Conservation (phyloP, 345 rosid species). For the Salix arbutifolia region DNA sequence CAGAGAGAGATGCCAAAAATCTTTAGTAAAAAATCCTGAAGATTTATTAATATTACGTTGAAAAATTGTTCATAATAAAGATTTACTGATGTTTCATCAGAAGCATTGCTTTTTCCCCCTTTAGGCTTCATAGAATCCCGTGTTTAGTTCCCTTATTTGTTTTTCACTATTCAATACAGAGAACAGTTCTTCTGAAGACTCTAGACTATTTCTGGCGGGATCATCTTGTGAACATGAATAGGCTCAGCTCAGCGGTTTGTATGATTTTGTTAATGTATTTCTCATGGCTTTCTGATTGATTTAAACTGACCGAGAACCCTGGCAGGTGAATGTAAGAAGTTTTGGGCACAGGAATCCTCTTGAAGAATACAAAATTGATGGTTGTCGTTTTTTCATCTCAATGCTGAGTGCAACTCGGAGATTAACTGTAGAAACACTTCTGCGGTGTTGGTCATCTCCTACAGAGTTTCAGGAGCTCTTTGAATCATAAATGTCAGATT, state of each 20-base stretch:
- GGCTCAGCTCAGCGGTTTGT: slow-evolving; percentile 84
- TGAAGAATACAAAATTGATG: slow-evolving; percentile 95
- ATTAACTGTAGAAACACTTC: slow-evolving; percentile 70
- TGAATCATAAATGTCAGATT: slow-evolving; percentile 11
- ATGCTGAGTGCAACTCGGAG: slow-evolving; percentile 93
- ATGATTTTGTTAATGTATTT: slow-evolving; percentile 2
- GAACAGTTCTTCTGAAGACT: slow-evolving; percentile 83
- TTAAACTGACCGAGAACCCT: slow-evolving; percentile 20
- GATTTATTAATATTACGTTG: no score
- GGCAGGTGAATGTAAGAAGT: slow-evolving; percentile 85
- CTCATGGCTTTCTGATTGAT: slow-evolving; percentile 1
- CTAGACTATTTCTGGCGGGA: slow-evolving; percentile 91
- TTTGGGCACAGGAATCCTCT: slow-evolving; percentile 97
- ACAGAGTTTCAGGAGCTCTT: slow-evolving; percentile 66
- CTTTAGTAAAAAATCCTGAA: no score
- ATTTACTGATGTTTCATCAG: no score
- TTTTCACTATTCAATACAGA: slow-evolving; percentile 34
- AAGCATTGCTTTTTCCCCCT: no score
- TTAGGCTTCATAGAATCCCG: not conserved
- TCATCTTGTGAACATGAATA: slow-evolving; percentile 90
- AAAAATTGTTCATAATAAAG: no score
- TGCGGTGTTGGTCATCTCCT: slow-evolving; percentile 81
- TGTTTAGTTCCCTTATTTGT: not conserved
- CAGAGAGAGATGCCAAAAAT: no score
- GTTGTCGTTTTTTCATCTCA: slow-evolving; percentile 89